A percentile compares a stretch with the other conserved stretches of the same genome.
These are phyloP conservation scores for Anethum foeniculum DNA, from an alignment of 140 eudicot species.

Conservation along the genomic window DNA sequence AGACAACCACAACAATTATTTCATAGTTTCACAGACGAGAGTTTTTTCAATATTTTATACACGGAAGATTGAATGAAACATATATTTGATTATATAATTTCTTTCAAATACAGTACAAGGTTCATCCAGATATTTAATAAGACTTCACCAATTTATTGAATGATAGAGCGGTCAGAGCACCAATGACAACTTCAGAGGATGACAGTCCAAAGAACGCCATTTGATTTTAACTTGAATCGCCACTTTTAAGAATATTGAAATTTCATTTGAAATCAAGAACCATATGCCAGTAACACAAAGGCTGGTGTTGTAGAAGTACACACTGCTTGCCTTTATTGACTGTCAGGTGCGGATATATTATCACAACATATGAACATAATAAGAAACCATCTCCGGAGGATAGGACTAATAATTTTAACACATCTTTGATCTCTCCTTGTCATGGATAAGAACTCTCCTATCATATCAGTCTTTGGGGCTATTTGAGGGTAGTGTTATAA, in stretches of 20 bases:
- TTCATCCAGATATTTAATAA: conserved; percentile 26
- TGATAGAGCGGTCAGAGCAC: conserved; percentile 24
- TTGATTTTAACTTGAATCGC: conserved; percentile 26
- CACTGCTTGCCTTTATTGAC: neutral
- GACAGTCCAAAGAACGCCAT: conserved; percentile 31
- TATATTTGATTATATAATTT: conserved; percentile 19
- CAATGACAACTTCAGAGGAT: conserved; percentile 39
- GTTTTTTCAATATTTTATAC: neutral
- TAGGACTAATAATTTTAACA: conserved; percentile 14
- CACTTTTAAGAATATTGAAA: conserved; percentile 11
- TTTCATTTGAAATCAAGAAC: conserved; percentile 6
- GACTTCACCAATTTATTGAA: conserved; percentile 27
- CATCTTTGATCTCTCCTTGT: conserved; percentile 16
- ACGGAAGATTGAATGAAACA: conserved; percentile 16
- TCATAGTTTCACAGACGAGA: neutral
- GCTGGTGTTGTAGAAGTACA: neutral
- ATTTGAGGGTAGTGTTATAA: neutral
- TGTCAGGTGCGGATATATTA: neutral
- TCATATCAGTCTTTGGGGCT: conserved; percentile 11
- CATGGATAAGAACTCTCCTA: conserved; percentile 10
- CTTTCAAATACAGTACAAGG: neutral
- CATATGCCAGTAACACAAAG: conserved; percentile 2
- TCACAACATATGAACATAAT: conserved; percentile 15
- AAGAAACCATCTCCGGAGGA: conserved; percentile 17
- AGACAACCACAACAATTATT: neutral